phyloP scores from a whole-genome alignment of 257 asterid species.

The Leonotis leonurus region DNA sequence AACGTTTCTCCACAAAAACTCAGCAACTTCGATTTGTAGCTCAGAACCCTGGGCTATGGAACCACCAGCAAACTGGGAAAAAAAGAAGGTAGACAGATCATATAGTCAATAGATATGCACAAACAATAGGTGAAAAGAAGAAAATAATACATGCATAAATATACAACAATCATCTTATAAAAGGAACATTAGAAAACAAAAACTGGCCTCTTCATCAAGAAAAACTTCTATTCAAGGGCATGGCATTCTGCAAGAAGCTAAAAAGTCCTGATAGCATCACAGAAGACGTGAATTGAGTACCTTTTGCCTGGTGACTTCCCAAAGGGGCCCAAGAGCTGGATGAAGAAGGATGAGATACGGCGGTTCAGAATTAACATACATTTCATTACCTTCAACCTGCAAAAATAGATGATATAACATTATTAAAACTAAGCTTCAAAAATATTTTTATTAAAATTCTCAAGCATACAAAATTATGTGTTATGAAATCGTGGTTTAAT shows the following conservation, averaged over 20 bases:
- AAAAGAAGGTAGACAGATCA: constrained; percentile 15
- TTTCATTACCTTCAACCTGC: constrained; percentile 73
- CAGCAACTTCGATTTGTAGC: constrained; percentile 85
- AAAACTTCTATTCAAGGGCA: constrained; percentile 9
- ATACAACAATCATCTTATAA: neutral
- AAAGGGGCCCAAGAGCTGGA: constrained; percentile 98
- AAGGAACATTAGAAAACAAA: constrained; percentile 6
- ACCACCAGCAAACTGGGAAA: constrained; percentile 81
- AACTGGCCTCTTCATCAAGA: constrained; percentile 14
- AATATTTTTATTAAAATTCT: neutral
- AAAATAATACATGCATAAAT: neutral
- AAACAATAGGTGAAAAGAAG: neutral
- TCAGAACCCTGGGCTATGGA: constrained; percentile 83
- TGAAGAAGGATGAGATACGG: constrained; percentile 92
- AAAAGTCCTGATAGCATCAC: constrained; percentile 3
- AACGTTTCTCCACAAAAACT: constrained; percentile 87
- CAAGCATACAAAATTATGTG: neutral
- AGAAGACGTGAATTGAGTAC: constrained; percentile 29
- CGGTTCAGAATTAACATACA: constrained; percentile 74
- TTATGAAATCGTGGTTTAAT: neutral
- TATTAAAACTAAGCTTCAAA: constrained; percentile 4
- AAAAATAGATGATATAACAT: constrained; percentile 12
- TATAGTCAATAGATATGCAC: constrained; percentile 9
- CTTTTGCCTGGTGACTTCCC: constrained; percentile 94
- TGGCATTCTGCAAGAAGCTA: constrained; percentile 8